Evolutionary conservation across 306 rosid genomes (phyloP).

Genomic region (Nissolia schottii): DNA sequence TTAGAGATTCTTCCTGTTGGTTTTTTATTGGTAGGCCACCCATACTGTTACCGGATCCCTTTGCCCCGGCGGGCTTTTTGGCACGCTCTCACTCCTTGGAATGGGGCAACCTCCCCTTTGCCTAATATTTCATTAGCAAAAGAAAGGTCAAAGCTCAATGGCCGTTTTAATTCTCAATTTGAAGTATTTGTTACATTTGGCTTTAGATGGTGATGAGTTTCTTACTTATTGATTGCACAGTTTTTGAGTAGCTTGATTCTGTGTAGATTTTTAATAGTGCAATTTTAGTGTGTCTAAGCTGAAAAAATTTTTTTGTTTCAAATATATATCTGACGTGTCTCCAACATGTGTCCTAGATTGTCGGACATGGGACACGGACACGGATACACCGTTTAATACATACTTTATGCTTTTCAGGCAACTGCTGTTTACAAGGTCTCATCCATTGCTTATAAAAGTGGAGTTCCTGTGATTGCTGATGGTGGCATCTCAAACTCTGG

Average conservation of each 20-base stretch:
- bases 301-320: no score
- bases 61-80: no score
- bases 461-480: constrained; percentile 89
- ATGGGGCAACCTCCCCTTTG: no score
- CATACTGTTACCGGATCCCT: no score
- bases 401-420: constrained; percentile 45
- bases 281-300: no score
- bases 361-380: no score
- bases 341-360: no score
- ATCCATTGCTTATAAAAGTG: constrained; percentile 60
- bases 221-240: neutral
- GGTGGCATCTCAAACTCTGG: constrained; percentile 95
- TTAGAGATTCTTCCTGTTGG: no score
- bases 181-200: neutral
- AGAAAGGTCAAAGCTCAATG: neutral
- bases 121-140: neutral
- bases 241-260: neutral
- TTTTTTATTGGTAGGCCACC: no score
- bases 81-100: no score
- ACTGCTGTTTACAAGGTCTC: constrained; percentile 90
- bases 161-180: neutral
- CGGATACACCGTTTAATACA: no score
- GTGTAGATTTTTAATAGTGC: neutral
- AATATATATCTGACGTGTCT: no score
- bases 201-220: neutral